Evolutionary conservation across 2,329 filamentous ascomycete genomes (phyloP), one percentile per base, ranked within the genome.

Genomic region (Dothistroma septosporum): DNA sequence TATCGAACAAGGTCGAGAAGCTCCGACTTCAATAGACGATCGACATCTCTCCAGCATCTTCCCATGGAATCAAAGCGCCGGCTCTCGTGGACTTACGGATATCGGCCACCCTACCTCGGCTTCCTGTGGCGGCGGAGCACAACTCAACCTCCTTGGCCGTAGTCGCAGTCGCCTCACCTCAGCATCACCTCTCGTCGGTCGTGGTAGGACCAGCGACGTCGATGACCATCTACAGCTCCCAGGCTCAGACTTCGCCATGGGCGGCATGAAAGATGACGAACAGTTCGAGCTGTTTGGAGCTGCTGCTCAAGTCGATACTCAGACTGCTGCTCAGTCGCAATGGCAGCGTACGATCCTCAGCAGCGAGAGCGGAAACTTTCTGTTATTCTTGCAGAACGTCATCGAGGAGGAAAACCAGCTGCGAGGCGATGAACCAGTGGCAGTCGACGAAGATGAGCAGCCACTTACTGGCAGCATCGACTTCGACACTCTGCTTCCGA

Each of bases 1-100:
- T 9, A 73, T 88, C 21, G 91, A 95, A 73, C 74, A 90, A 24
- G 89, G 87, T 21, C 85, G 90, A 75, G 85, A 90, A 47, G 88
- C 84, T 0, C 83, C 80, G 0, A 81, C 84, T 0, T 83, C 84
- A 8, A 81, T 94, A 57, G 84, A 95, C 61, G 83, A 87, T 57
- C 69, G 66, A 44, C 83, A 67, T 11, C 53, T 83, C 31, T 84
- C 84, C 24, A 84, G 82, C 4, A 76, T 82, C n/a, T 85, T 89
- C 80, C 87, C 87, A 11, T 90, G 87, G 87, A 89, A 89, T 64
- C 69, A 69, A 47, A 70, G 69, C 59, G 66, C 74, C 55, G 74
- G 73, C 21, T 78, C 76, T 56, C 74, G 71, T 33, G 79, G 76
- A 28, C 75, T 78, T 12, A 70, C 70, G 24, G 79, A 76, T 12